Conservation (phyloP, 2,329 filamentous ascomycete species). For the Colletotrichum sp. region DNA sequence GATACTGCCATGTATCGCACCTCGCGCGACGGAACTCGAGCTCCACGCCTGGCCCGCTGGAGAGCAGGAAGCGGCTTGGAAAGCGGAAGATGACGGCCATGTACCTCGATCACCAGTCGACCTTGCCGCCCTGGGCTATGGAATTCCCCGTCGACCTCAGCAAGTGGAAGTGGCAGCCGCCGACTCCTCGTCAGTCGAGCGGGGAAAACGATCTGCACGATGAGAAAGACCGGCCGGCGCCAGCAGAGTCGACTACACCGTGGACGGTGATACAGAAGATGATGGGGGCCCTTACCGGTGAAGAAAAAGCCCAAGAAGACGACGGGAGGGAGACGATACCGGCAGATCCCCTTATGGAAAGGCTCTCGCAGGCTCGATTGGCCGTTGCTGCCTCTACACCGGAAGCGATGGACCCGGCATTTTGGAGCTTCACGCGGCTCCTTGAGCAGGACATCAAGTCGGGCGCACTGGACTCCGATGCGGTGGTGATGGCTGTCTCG, state of each 20-base stretch:
- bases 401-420: neutral
- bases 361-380: conserved; percentile 6
- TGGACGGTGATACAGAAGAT: neutral
- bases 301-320: neutral
- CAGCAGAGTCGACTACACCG: neutral
- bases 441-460: conserved; percentile 10
- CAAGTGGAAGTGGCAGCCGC: conserved; percentile 58
- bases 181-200: conserved; percentile 36
- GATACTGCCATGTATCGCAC: conserved; percentile 39
- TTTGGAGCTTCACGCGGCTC: neutral
- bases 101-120: conserved; percentile 42
- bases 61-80: conserved; percentile 57
- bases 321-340: neutral
- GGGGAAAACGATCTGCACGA: conserved; percentile 23
- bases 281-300: neutral
- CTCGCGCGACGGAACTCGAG: conserved; percentile 32
- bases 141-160: conserved; percentile 47
- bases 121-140: conserved; percentile 51
- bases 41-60: conserved; percentile 58
- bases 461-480: neutral
- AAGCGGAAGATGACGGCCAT: conserved; percentile 60
- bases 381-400: conserved; percentile 3
- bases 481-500: neutral
- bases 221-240: neutral
- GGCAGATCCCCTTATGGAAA: neutral